Evolutionary conservation across 2,329 filamentous ascomycete species (phyloP), one percentile per base, ranked within the genome.

Genomic region (Hymenoscyphus albidus): DNA sequence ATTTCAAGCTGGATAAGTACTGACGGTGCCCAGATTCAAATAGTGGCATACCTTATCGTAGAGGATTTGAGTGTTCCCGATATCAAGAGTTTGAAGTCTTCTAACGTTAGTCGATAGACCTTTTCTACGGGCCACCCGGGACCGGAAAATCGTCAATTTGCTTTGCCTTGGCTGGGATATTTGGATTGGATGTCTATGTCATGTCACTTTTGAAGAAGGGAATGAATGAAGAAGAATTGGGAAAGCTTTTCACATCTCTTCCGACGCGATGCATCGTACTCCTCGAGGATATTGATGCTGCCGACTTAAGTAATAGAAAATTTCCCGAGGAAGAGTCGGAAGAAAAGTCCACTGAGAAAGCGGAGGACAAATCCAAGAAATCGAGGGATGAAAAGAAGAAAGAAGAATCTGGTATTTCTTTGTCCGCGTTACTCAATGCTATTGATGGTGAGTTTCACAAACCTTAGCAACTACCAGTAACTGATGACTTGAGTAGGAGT

Each of bases 81-180:
- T n/a, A 5, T 18, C 42, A 13, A 42, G 12, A 5, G 13, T 14
- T 14, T 10, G 13, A 16, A 44, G 40, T 16, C 5, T 44, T 44
- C 40, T 44, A 44, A 44, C 12, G n/a, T 16, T 13, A 44, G n/a
- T 14, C 13, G 6, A 48, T 7, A 48, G 44, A 95, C 72, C 83
- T 96, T 0, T 85, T 96, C n/a, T 82, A 93, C 68, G 92, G 92
- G 0, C 91, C 92, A 0, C 91, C 91, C 0, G 91, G 91, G 0
- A 93, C 90, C 0, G 91, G 91, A 14, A 95, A 94, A 77, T 90
- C 86, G 57, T 90, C 87, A 55, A 80, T 92, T 0, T 88, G 85
- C 67, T 82, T 92, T 54, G 89, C 89, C 0, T 80, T 91, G 59
- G 88, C 89, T 0, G 89, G 89, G 5, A 83, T 85, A 72, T 88